A percentile compares a stretch with the other conserved stretches of the same genome.
phyloP scores from a whole-genome alignment of 768 basidiomycete genomes.

The Leccinum subgranulosum region DNA sequence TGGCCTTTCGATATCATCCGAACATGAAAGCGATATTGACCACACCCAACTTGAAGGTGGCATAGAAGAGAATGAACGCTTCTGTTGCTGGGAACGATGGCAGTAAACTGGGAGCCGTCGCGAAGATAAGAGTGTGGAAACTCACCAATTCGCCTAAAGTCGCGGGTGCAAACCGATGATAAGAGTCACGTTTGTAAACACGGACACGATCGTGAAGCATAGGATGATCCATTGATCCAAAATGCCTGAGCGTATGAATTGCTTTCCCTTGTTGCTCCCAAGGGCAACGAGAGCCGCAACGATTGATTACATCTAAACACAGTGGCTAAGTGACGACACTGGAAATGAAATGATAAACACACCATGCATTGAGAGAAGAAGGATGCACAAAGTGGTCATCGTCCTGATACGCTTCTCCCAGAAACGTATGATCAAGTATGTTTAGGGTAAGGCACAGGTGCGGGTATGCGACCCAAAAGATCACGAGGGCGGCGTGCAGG shows the following conservation, averaged over 20 bases:
- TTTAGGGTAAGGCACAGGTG: too few species aligned
- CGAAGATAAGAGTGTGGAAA: background rate
- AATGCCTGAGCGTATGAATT: slow-evolving; percentile 70
- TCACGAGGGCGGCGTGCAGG: too few species aligned
- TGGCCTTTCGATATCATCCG: slow-evolving; percentile 50
- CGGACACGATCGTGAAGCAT: slow-evolving; percentile 67
- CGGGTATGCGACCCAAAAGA: too few species aligned
- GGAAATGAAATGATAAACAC: slow-evolving; percentile 17
- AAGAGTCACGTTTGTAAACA: slow-evolving; percentile 64
- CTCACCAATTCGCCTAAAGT: slow-evolving; percentile 65
- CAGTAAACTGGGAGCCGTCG: background rate
- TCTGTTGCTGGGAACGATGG: slow-evolving; percentile 49
- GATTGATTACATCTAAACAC: slow-evolving; percentile 63
- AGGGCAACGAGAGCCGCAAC: slow-evolving; percentile 51
- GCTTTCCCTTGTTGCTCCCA: slow-evolving; percentile 62
- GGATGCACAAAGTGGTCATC: slow-evolving; percentile 63
- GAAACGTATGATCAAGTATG: slow-evolving; percentile 64
- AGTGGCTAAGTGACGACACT: background rate
- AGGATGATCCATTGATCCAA: slow-evolving; percentile 85
- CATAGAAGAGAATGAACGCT: slow-evolving; percentile 56
- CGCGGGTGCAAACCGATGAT: slow-evolving; percentile 53
- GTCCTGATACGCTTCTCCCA: slow-evolving; percentile 61
- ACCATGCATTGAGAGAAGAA: slow-evolving; percentile 71
- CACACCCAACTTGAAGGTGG: slow-evolving; percentile 52
- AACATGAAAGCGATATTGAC: slow-evolving; percentile 64